These are phyloP conservation scores for Cyberlindnera maritima DNA, from an alignment of 805 yeast genomes.

Conservation along the genomic window DNA sequence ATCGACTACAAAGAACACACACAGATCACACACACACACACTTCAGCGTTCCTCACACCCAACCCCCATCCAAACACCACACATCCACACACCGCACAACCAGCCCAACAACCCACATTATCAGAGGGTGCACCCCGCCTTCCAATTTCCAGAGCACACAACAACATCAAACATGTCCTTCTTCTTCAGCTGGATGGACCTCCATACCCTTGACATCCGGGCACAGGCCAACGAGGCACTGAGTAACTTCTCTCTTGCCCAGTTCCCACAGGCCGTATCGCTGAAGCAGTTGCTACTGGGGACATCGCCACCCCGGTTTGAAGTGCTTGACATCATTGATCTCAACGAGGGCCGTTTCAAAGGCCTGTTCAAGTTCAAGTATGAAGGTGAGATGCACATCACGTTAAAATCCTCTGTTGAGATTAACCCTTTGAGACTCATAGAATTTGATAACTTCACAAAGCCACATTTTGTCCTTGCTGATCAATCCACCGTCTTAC, in stretches of 20 bases:
- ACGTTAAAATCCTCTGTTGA: conserved; percentile 23
- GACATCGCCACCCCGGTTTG: conserved; percentile 18
- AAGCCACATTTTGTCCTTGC: conserved; percentile 25
- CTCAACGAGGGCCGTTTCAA: conserved; percentile 20
- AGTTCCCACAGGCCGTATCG: conserved; percentile 22
- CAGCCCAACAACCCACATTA: neutral
- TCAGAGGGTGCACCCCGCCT: neutral
- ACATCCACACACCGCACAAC: neutral
- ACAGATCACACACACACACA: too few species aligned
- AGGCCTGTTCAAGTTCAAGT: conserved; percentile 25
- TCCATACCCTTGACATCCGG: conserved; percentile 22
- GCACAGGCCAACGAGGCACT: conserved; percentile 23
- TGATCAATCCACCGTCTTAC: conserved; percentile 25
- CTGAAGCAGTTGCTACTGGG: conserved; percentile 20
- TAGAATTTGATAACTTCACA: conserved; percentile 27
- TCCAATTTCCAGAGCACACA: neutral
- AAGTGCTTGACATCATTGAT: conserved; percentile 24
- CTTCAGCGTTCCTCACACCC: too few species aligned
- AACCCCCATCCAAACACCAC: too few species aligned
- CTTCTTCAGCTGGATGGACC: conserved; percentile 25
- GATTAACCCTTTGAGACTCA: conserved; percentile 24
- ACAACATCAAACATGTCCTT: conserved; percentile 19
- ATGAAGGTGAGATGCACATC: conserved; percentile 22
- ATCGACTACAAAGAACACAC: too few species aligned
- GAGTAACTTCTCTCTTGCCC: conserved; percentile 14